Base-by-base conservation (phyloP, 768 basidiomycete species). In the Pleurotus citrinopileatus region DNA sequence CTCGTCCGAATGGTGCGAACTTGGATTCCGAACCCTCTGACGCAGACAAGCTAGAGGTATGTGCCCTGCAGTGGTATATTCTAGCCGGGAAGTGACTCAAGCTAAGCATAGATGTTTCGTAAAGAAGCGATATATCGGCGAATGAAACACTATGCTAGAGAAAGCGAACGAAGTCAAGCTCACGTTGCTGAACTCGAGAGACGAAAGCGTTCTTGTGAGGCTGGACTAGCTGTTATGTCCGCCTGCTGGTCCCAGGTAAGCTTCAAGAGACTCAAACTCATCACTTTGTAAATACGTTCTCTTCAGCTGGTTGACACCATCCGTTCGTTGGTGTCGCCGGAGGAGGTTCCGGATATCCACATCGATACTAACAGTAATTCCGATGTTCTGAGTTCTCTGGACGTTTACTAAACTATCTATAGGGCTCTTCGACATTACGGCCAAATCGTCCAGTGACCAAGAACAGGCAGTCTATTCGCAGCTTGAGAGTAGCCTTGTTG, bases 111-210 rank as follows among this genome's bases (percentile, higher is more conserved):
- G 91, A 73, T 80, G n/a, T 93, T 91, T 67, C 82, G 88, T 57
- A 93, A 94, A 68, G 89, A 91, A 61, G 91, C 91, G 38, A 84
- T 94, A 46, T 93, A 83, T 68, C 79, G 91, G 36, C 77, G 89
- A 55, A 92, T 94, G 90, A 84, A 77, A 62, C 82, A 91, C 62
- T 92, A 93, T 67, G 82, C 84, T 53, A 80, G 88, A 57, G 85
- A 91, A 72, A 74, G 84, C 67, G 82, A 86, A 58, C 80, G 87
- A 40, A 80, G 80, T 57, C 76, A 81, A 63, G 65, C 70, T 60
- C 79, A 80, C 53, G 81, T 90, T 50, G 75, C 76, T 42, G 80
- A 86, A 59, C 66, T 93, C 26, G 87, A 91, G 65, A 75, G 74
- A 55, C 78, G 83, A 59, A 86, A 84, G 66, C 75, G 70, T 48